Percentiles rank a stretch among this genome's conserved stretches.
Evolutionary conservation across 805 yeast species (phyloP).

Genomic region (Metschnikowia santaceciliae): DNA sequence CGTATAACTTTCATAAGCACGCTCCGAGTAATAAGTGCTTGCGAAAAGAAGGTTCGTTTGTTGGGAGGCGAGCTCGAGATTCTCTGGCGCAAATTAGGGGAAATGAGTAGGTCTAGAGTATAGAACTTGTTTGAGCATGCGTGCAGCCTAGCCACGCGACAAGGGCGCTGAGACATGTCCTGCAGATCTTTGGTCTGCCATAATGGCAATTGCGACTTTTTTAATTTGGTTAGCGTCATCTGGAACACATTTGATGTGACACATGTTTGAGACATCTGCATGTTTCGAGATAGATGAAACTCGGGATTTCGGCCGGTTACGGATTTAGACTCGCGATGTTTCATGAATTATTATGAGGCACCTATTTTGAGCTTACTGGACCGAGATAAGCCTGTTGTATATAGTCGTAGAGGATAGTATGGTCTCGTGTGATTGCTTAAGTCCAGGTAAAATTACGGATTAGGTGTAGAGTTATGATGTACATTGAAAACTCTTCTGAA

Average conservation of each 20-base stretch:
- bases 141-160: slow-evolving; percentile 4
- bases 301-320: no score
- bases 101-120: neutral
- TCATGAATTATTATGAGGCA: no score
- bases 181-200: neutral
- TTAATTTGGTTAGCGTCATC: neutral
- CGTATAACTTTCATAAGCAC: neutral
- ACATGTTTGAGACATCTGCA: no score
- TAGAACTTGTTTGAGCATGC: neutral
- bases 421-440: no score
- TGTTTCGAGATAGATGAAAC: no score
- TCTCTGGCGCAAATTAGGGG: neutral
- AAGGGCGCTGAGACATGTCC: slow-evolving; percentile 2
- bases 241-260: neutral
- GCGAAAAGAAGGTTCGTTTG: neutral
- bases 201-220: slow-evolving; percentile 2
- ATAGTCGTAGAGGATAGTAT: no score
- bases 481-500: no score
- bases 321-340: no score
- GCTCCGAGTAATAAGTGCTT: neutral
- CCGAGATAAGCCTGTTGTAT: no score
- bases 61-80: neutral
- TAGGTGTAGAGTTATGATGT: no score
- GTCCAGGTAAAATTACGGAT: no score
- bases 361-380: no score